Percentiles rank a stretch among this genome's conserved stretches.
Conservation (phyloP, 441 rosid species). For the Heliophila coronopifolia region DNA sequence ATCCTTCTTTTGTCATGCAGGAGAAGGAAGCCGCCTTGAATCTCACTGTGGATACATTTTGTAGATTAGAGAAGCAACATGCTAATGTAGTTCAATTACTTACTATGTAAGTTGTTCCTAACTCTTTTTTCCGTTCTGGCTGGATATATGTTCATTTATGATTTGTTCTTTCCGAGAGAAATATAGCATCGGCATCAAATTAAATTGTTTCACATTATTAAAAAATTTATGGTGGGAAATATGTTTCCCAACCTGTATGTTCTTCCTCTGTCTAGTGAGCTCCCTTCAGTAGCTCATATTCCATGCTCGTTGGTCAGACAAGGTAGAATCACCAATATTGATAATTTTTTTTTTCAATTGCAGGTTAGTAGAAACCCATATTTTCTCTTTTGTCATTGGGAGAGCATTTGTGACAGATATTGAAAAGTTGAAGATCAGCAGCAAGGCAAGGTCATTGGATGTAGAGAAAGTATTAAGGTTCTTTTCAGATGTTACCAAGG, state of each 20-base stretch:
- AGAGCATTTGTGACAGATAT: constrained; percentile 98
- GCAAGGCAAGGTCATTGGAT: constrained; percentile 85
- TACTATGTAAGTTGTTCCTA: constrained; percentile 57
- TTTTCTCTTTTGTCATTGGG: constrained; percentile 98
- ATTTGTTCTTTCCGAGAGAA: constrained; percentile 6
- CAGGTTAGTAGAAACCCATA: constrained; percentile 99
- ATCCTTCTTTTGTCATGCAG: constrained; percentile 50
- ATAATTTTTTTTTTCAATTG: constrained; percentile 28
- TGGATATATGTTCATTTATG: constrained; percentile 8
- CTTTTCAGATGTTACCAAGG: constrained; percentile 79
- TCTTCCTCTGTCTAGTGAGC: constrained; percentile 11
- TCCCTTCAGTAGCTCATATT: constrained; percentile 10
- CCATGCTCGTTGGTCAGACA: constrained; percentile 8
- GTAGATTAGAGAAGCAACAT: constrained; percentile 97
- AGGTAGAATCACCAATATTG: constrained; percentile 29
- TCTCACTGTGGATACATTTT: constrained; percentile 78
- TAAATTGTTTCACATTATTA: constrained; percentile 13
- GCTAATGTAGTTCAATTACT: constrained; percentile 93
- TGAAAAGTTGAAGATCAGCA: constrained; percentile 90
- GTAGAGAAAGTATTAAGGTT: constrained; percentile 54
- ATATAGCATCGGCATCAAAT: constrained; percentile 1
- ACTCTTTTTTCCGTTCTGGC: constrained; percentile 13
- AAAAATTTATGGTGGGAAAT: background rate
- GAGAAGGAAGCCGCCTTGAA: constrained; percentile 99
- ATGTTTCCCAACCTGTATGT: background rate